These are phyloP conservation scores for Crithidia expoeki DNA, from an alignment of 208 protist species.

Conservation along the genomic window DNA sequence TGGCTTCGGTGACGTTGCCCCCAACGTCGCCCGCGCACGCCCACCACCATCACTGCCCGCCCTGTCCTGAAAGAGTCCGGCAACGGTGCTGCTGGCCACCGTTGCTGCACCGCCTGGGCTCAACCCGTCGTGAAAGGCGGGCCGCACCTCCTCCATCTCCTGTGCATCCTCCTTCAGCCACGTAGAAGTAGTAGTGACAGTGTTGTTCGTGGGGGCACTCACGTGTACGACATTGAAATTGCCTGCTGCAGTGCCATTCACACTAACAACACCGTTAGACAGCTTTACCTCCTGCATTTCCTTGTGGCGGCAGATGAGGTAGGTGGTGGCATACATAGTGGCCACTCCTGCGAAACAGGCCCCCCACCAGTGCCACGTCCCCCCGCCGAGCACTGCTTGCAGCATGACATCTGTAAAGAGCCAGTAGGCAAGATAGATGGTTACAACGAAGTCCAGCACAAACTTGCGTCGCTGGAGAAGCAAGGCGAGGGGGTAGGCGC, in stretches of 20 bases:
- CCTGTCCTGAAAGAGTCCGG: conserved; percentile 3
- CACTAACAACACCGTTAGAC: conserved; percentile 11
- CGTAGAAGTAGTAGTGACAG: background rate
- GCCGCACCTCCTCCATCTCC: conserved; percentile 26
- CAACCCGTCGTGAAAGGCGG: conserved; percentile 5
- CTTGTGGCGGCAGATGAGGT: conserved; percentile 48
- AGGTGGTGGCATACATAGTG: conserved; percentile 52
- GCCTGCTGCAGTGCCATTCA: background rate
- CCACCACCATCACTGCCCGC: background rate
- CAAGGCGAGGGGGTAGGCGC: conserved; percentile 59
- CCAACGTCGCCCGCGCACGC: background rate
- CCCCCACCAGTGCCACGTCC: conserved; percentile 63
- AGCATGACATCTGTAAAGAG: conserved; percentile 48
- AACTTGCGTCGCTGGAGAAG: conserved; percentile 83
- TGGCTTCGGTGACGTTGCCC: background rate
- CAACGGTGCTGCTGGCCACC: background rate
- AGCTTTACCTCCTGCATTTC: conserved; percentile 76
- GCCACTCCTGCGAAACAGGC: conserved; percentile 31
- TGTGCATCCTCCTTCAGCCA: conserved; percentile 8
- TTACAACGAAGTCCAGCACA: conserved; percentile 77
- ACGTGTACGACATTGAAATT: background rate
- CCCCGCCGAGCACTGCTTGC: conserved; percentile 40
- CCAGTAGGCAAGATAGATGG: conserved; percentile 77
- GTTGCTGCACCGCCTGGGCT: background rate
- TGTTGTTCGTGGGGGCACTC: background rate